Percentiles rank a stretch among this genome's conserved stretches.
These are phyloP conservation scores for Suillus fuscotomentosus DNA, from an alignment of 768 basidiomycete genomes.

Conservation along the genomic window DNA sequence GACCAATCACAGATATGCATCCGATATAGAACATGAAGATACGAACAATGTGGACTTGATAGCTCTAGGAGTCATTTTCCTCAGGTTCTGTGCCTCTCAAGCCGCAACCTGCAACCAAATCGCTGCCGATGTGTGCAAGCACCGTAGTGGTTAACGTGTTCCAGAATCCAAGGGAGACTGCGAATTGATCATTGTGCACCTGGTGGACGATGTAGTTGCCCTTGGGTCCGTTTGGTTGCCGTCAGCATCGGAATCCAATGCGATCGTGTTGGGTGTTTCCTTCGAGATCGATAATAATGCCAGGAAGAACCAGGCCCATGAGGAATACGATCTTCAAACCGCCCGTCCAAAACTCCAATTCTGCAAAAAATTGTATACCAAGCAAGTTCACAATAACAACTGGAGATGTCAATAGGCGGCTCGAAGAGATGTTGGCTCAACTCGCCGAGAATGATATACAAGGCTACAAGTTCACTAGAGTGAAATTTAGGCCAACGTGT, in stretches of 20 bases:
- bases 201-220: conserved; percentile 47
- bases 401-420: not conserved
- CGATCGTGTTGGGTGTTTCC: conserved; percentile 36
- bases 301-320: conserved; percentile 9
- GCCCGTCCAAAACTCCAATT: conserved; percentile 75
- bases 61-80: conserved; percentile 72
- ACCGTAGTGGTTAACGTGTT: conserved; percentile 67
- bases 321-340: conserved; percentile 60
- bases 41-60: conserved; percentile 60
- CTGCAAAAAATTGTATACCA: conserved; percentile 68
- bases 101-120: conserved; percentile 69
- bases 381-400: conserved; percentile 46
- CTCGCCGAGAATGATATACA: conserved; percentile 59
- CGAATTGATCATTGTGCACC: conserved; percentile 46
- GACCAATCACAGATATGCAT: conserved; percentile 68
- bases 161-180: conserved; percentile 72
- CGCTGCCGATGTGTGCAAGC: conserved; percentile 75
- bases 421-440: not conserved
- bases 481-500: not conserved
- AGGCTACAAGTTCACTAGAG: conserved; percentile 32
- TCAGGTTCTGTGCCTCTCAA: conserved; percentile 65
- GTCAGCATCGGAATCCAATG: conserved; percentile 44
- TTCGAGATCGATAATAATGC: conserved; percentile 62
- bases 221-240: conserved; percentile 53
- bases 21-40: conserved; percentile 66